phyloP scores from a whole-genome alignment of 495 filamentous ascomycete species.

The Hyaloscypha bicolor region DNA sequence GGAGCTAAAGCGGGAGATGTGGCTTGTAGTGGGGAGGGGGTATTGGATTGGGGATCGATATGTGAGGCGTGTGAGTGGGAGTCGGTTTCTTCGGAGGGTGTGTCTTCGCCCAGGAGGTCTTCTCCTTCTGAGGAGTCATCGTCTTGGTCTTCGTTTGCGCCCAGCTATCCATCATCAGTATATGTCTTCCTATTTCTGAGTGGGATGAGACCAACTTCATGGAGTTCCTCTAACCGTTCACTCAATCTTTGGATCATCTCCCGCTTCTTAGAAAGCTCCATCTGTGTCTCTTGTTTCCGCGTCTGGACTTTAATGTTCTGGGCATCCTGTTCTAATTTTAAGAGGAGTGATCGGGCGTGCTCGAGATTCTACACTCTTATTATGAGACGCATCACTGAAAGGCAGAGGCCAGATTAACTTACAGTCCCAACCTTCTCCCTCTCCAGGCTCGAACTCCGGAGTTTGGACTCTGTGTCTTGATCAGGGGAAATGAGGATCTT shows the following conservation, averaged over 20 bases:
- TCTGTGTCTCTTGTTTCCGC: conserved; percentile 66
- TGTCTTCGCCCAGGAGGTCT: conserved; percentile 51
- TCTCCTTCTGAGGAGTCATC: conserved; percentile 52
- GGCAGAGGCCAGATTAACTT: conserved; percentile 30
- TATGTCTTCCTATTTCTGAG: neutral
- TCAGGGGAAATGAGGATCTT: conserved; percentile 69
- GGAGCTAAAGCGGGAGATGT: conserved; percentile 18
- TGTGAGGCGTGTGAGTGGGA: conserved; percentile 30
- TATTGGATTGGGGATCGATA: conserved; percentile 12
- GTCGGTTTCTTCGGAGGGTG: conserved; percentile 27
- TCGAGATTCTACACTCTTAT: conserved; percentile 65
- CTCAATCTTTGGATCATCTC: conserved; percentile 57
- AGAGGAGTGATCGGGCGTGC: conserved; percentile 75
- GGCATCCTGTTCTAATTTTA: conserved; percentile 74
- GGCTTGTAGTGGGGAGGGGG: conserved; percentile 21
- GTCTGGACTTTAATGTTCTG: conserved; percentile 63
- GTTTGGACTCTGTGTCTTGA: conserved; percentile 54
- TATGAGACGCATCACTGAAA: neutral
- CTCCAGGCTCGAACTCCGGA: conserved; percentile 69
- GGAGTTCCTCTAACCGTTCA: conserved; percentile 64
- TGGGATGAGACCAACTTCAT: conserved; percentile 46
- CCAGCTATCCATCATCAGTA: conserved; percentile 15
- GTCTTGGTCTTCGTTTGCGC: conserved; percentile 26
- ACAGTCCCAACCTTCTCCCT: conserved; percentile 67
- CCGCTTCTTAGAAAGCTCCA: conserved; percentile 65